Percentiles rank a stretch among this genome's conserved stretches.
These are phyloP conservation scores for Exserohilum turcica DNA, from an alignment of 2,329 filamentous ascomycete genomes.

Conservation along the genomic window DNA sequence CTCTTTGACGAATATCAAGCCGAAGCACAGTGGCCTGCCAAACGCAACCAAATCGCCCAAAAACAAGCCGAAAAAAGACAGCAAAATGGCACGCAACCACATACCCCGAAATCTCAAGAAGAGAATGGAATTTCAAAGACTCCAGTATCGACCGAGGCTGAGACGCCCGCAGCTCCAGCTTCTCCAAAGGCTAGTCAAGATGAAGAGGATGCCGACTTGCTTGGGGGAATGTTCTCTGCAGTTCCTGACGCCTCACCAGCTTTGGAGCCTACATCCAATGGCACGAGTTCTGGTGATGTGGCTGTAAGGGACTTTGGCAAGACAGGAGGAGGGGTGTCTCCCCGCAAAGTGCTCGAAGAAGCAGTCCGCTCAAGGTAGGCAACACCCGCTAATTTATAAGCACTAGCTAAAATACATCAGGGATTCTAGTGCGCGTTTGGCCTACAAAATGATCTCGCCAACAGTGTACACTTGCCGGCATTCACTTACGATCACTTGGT, in stretches of 20 bases:
- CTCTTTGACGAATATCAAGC: constrained; percentile 57
- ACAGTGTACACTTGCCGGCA: constrained; percentile 78
- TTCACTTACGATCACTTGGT: constrained; percentile 76
- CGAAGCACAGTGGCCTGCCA: constrained; percentile 53
- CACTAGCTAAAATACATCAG: constrained; percentile 48
- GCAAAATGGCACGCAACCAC: not conserved
- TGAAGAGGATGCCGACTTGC: constrained; percentile 61
- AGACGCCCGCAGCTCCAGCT: not conserved
- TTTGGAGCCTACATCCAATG: constrained; percentile 18
- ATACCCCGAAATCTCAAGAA: not conserved
- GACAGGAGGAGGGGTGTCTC: constrained; percentile 74
- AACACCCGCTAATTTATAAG: not conserved
- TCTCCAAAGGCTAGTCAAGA: constrained; percentile 28
- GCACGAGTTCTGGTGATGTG: constrained; percentile 56
- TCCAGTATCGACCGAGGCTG: not conserved
- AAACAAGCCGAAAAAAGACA: constrained; percentile 41
- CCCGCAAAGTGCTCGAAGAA: constrained; percentile 79
- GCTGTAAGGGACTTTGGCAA: constrained; percentile 83
- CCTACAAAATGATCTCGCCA: constrained; percentile 72
- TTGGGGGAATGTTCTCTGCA: constrained; percentile 63
- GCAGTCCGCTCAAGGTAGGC: constrained; percentile 77
- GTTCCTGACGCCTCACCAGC: constrained; percentile 52
- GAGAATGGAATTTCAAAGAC: not conserved
- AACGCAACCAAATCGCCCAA: constrained; percentile 50
- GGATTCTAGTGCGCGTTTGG: constrained; percentile 71